Base-by-base conservation (phyloP, 495 filamentous ascomycete genomes). In the Neurospora tetraspora region DNA sequence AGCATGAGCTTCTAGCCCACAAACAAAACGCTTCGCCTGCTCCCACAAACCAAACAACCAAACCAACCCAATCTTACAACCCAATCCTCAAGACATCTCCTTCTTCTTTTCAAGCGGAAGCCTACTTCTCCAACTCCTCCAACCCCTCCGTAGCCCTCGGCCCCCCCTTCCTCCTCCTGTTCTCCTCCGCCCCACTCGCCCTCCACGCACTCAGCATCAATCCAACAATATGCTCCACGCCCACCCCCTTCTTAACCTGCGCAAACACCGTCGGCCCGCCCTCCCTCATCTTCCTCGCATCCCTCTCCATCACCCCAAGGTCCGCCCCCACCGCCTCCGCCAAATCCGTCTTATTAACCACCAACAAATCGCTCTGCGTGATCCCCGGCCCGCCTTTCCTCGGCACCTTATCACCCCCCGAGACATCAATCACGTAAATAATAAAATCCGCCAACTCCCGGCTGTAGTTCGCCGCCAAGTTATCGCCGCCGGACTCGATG, bases 261-360 rank as follows among this genome's bases (percentile, higher is more conserved):
- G 95, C 96, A 80, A 98, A 98, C 37, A 99, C 90, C n/a, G 94
- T 97, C 38, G 96, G 96, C 0, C 96, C 96, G 10, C 94, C 96
- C 80, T 98, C 96, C 31, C 94, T 84, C 92, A 99, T 99, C 88
- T 93, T 95, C 71, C 92, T 82, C 40, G 95, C 90, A 85, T 99
- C 96, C 70, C 95, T 84, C 82, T 98, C 96, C 96, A 99, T 99
- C 20, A 99, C 94, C 14, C 79, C 85, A 77, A 98, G 76, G 83
- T 99, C 96, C 14, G 96, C 96, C 18, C 96, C 96, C 36, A 99
- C 91, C 38, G 91, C 88, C 83, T 94, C 91, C 2, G 96, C 96
- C 75, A 99, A 82, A 82, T 99, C 96, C 47, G 92, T 94, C 89
- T 99, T 99, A 79, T 99, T 99, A 10, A 99, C 91, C 5, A 99